Percentiles rank a stretch among this genome's conserved stretches.
Conservation (phyloP, 495 filamentous ascomycete genomes). For the Lasiosphaeris hirsuta region DNA sequence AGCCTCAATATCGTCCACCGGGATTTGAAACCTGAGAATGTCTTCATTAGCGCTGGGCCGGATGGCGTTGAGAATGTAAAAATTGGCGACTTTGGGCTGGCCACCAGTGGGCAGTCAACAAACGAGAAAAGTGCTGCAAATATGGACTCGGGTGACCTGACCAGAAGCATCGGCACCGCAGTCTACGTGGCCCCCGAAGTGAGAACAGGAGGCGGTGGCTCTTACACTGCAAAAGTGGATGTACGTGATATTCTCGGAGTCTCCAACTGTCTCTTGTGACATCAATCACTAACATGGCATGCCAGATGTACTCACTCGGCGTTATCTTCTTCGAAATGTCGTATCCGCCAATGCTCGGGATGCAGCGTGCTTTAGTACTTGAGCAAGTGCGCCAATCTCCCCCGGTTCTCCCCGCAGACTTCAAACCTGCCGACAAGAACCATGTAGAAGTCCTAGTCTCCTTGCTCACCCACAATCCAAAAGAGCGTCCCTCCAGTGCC, state of each 20-base stretch:
- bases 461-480: slow-evolving; percentile 75
- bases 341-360: slow-evolving; percentile 71
- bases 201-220: slow-evolving; percentile 63
- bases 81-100: slow-evolving; percentile 95
- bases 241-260: slow-evolving; percentile 42
- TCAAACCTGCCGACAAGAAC: slow-evolving; percentile 69
- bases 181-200: slow-evolving; percentile 95
- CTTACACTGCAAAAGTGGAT: slow-evolving; percentile 92
- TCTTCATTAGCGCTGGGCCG: slow-evolving; percentile 66
- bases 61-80: slow-evolving; percentile 84
- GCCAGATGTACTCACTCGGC: slow-evolving; percentile 89
- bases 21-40: slow-evolving; percentile 96
- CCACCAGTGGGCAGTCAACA: slow-evolving; percentile 76
- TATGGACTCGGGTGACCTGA: slow-evolving; percentile 52
- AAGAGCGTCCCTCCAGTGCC: slow-evolving; percentile 74
- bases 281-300: slow-evolving; percentile 9
- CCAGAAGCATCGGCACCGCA: slow-evolving; percentile 88
- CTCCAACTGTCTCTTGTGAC: not conserved
- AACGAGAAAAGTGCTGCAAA: slow-evolving; percentile 63
- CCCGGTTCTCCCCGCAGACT: slow-evolving; percentile 67
- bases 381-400: slow-evolving; percentile 65
- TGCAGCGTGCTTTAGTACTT: slow-evolving; percentile 82
- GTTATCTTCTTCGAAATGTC: slow-evolving; percentile 99
- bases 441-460: slow-evolving; percentile 73
- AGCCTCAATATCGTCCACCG: slow-evolving; percentile 89